Evolutionary conservation across 805 yeast genomes (phyloP).

Genomic region (Metschnikowia dekortorum): DNA sequence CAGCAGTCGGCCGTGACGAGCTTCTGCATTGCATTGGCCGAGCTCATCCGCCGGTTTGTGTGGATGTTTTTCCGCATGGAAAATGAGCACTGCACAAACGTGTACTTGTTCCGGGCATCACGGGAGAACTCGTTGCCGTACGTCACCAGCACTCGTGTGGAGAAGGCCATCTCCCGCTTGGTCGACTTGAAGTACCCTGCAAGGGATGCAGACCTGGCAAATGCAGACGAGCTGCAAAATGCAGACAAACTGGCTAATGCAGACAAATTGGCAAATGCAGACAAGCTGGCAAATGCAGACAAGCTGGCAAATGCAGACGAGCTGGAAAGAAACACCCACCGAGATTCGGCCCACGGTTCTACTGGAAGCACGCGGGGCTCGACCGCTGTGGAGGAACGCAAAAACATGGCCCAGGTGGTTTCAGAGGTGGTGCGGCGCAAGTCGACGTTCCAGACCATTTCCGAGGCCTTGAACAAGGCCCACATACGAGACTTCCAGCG

Average conservation of each 20-base stretch:
- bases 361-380: not conserved
- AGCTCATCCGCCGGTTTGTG: constrained; percentile 72
- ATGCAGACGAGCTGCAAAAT: too few species aligned
- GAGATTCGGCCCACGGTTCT: not conserved
- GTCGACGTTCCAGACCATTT: constrained; percentile 41
- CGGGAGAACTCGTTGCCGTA: constrained; percentile 87
- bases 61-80: constrained; percentile 95
- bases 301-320: constrained; percentile 1
- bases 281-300: too few species aligned
- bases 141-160: constrained; percentile 37
- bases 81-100: constrained; percentile 92
- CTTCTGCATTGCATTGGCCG: constrained; percentile 78
- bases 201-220: constrained; percentile 5
- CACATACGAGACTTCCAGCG: constrained; percentile 85
- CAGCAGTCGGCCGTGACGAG: constrained; percentile 88
- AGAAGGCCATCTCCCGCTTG: constrained; percentile 31
- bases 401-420: not conserved
- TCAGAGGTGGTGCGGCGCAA: constrained; percentile 17
- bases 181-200: constrained; percentile 29
- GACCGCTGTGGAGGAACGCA: constrained; percentile 6
- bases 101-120: constrained; percentile 77
- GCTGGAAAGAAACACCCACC: not conserved
- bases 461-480: constrained; percentile 62
- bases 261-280: too few species aligned
- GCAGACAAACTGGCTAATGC: too few species aligned